These are phyloP conservation scores for Colletotrichum euphorbiae DNA, from an alignment of 2,329 filamentous ascomycete genomes.

Conservation along the genomic window DNA sequence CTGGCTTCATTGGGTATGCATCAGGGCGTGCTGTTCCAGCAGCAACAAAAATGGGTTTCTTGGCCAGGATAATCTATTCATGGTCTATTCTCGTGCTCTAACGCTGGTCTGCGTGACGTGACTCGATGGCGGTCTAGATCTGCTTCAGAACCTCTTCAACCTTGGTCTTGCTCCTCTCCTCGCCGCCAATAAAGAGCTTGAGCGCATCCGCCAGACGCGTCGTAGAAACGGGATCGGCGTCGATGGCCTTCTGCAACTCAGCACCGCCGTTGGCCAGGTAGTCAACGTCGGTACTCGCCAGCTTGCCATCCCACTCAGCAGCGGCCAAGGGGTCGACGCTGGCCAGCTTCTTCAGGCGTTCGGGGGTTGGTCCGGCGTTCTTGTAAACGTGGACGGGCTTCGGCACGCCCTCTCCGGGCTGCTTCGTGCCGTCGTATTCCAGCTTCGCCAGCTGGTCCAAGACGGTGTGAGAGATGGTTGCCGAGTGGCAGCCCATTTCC, in stretches of 20 bases:
- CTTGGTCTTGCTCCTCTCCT: slow-evolving; percentile 52
- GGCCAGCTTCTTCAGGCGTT: slow-evolving; percentile 50
- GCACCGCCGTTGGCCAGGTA: slow-evolving; percentile 59
- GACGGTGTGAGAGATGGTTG: slow-evolving; percentile 55
- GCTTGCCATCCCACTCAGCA: slow-evolving; percentile 52
- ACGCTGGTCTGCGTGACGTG: not conserved
- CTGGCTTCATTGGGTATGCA: not conserved
- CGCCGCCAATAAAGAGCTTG: slow-evolving; percentile 54
- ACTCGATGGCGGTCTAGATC: slow-evolving; percentile 33
- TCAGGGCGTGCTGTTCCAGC: not conserved
- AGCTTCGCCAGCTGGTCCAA: slow-evolving; percentile 53
- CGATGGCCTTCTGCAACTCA: slow-evolving; percentile 56
- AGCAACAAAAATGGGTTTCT: slow-evolving; percentile 28
- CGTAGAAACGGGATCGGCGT: slow-evolving; percentile 51
- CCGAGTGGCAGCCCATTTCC: slow-evolving; percentile 59
- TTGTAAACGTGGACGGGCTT: slow-evolving; percentile 56
- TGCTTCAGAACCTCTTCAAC: slow-evolving; percentile 50
- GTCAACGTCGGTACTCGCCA: slow-evolving; percentile 55
- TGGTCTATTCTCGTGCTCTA: not conserved
- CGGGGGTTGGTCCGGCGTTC: slow-evolving; percentile 47
- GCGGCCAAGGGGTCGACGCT: slow-evolving; percentile 54
- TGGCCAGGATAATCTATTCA: slow-evolving; percentile 27
- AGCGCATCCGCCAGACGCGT: slow-evolving; percentile 54
- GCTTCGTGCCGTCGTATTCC: slow-evolving; percentile 50
- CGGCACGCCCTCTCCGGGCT: slow-evolving; percentile 52